Percentiles rank a stretch among this genome's conserved stretches.
Evolutionary conservation across 371 early-diverging fungal species (phyloP).

Genomic region (Syncephalastrum racemosum): DNA sequence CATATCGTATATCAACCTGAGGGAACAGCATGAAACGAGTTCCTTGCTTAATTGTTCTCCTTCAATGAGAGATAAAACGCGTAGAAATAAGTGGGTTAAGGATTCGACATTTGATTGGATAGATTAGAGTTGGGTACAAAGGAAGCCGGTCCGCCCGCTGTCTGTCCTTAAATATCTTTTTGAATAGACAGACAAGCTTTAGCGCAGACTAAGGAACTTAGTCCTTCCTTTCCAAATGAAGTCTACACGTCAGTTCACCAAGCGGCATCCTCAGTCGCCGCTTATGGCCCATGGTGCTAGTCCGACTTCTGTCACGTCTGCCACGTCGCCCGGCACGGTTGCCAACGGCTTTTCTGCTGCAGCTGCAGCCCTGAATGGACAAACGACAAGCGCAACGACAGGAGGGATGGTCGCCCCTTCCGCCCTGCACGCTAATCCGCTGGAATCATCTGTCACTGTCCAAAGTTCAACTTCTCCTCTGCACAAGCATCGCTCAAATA

Average conservation of each 20-base stretch:
- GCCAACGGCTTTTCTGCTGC: neutral
- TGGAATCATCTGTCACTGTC: slow-evolving; percentile 5
- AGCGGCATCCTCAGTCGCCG: slow-evolving; percentile 20
- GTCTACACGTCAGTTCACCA: slow-evolving; percentile 26
- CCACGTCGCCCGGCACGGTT: slow-evolving; percentile 10
- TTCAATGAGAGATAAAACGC: too few species aligned
- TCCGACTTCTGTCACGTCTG: slow-evolving; percentile 9
- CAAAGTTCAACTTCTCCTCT: slow-evolving; percentile 7
- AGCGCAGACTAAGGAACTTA: too few species aligned
- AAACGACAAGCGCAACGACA: neutral
- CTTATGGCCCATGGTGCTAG: slow-evolving; percentile 5
- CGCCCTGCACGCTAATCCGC: too few species aligned
- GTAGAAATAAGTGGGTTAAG: too few species aligned
- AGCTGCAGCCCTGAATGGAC: neutral
- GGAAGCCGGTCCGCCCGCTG: too few species aligned
- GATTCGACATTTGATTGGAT: too few species aligned
- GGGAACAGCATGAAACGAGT: too few species aligned
- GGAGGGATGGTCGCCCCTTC: neutral
- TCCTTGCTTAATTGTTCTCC: too few species aligned
- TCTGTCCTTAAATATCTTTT: too few species aligned
- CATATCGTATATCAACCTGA: too few species aligned
- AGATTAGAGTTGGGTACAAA: too few species aligned
- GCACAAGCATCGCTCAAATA: slow-evolving; percentile 1
- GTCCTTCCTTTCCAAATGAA: slow-evolving; percentile 5
- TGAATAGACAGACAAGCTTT: too few species aligned